These are phyloP conservation scores for Veloboletus limbatus DNA, from an alignment of 1,284 basidiomycete genomes.

Conservation along the genomic window DNA sequence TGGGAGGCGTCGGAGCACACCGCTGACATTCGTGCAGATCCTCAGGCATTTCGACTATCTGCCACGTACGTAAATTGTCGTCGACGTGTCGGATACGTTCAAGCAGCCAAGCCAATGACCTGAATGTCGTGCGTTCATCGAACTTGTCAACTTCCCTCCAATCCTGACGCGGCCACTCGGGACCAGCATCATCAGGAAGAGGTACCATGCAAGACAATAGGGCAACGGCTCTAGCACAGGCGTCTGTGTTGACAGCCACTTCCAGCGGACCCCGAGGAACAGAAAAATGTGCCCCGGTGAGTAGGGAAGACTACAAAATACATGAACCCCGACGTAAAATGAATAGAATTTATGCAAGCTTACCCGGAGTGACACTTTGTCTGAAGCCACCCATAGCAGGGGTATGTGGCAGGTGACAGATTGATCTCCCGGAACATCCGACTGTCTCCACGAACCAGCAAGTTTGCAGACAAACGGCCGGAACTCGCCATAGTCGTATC, in stretches of 20 bases:
- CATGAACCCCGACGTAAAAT: background rate
- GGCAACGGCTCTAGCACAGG: slow-evolving; percentile 73
- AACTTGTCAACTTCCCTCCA: slow-evolving; percentile 86
- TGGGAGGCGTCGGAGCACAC: slow-evolving; percentile 79
- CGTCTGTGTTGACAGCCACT: slow-evolving; percentile 53
- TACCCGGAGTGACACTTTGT: slow-evolving; percentile 52
- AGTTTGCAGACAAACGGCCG: slow-evolving; percentile 74
- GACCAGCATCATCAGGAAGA: slow-evolving; percentile 62
- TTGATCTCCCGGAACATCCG: slow-evolving; percentile 45
- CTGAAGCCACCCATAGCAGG: slow-evolving; percentile 58
- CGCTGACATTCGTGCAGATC: slow-evolving; percentile 56
- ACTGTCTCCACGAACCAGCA: slow-evolving; percentile 75
- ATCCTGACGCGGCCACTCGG: slow-evolving; percentile 71
- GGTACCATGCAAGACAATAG: slow-evolving; percentile 77
- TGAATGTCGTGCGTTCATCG: slow-evolving; percentile 80
- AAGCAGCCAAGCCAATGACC: slow-evolving; percentile 80
- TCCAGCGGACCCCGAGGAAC: slow-evolving; percentile 56
- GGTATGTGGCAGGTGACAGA: slow-evolving; percentile 58
- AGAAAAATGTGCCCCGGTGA: slow-evolving; percentile 61
- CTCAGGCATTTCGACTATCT: slow-evolving; percentile 42
- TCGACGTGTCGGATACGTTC: slow-evolving; percentile 79
- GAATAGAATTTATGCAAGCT: slow-evolving; percentile 18
- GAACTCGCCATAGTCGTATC: slow-evolving; percentile 78
- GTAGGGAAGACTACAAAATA: slow-evolving; percentile 42
- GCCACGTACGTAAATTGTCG: slow-evolving; percentile 62